Evolutionary conservation across 257 asterid genomes (phyloP), one percentile per base, ranked within the genome.

Genomic region (Nemophila menziesii): DNA sequence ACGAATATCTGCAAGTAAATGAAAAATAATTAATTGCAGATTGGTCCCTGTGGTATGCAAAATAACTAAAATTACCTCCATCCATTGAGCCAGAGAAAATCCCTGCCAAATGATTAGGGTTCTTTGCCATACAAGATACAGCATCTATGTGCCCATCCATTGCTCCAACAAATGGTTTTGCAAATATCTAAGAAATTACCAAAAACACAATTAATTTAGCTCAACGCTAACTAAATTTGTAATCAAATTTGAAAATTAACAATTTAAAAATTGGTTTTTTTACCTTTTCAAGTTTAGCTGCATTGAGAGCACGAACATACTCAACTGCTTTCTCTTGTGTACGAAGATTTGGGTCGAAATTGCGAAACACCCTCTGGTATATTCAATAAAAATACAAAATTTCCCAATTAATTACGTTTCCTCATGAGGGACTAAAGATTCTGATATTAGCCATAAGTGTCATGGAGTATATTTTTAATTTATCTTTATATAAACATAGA

Each of bases 141-240:
- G 87, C 74, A 68, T 89, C 96, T 40, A 72, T 61, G 49, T 89
- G 98, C 44, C 96, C 96, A 72, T 89, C 98, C 98, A 89, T 75
- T 9, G 94, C 93, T 39, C 93, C 96, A 58, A 89, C 13, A 48
- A 89, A 89, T 26, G 98, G 98, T 51, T 82, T 69, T 0, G 94
- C 96, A 77, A 80, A 85, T 48, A 89, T 68, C 97, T 87, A 16
- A 2, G 8, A 38, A 5, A 21, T 23, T 23, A 39, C 2, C 24
- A 16, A 42, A 12, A 46, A 27, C 33, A 4, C 9, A 0, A 41
- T 21, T 39, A 51, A 41, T 23, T 44, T 8, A 12, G 43, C 21
- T 39, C n/a, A 20, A 22, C 33, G 27, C 15, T n/a, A 38, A 10
- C 36, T 39, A 22, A 33, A 45, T 36, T 55, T 24, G 33, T 33